These are phyloP conservation scores for Penicillium paneum DNA, from an alignment of 2,329 filamentous ascomycete genomes.

Conservation along the genomic window DNA sequence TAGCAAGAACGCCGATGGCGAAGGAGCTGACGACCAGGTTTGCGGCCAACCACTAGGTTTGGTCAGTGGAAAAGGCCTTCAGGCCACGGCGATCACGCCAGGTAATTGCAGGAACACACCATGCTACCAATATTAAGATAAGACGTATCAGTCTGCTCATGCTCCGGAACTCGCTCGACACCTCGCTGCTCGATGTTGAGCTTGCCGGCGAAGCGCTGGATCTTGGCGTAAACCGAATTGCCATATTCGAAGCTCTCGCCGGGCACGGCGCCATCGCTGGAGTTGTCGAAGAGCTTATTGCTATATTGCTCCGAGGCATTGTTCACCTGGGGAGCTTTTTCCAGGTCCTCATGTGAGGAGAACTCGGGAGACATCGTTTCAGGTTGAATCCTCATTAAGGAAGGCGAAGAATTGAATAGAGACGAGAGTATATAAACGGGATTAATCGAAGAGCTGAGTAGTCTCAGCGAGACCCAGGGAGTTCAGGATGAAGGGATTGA, in stretches of 20 bases:
- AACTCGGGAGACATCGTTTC: slow-evolving; percentile 16
- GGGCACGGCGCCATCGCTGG: slow-evolving; percentile 47
- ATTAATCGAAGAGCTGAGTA: slow-evolving; percentile 19
- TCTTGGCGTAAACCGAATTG: slow-evolving; percentile 53
- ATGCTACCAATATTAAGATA: slow-evolving; percentile 68
- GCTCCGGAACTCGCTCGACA: slow-evolving; percentile 69
- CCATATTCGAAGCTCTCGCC: slow-evolving; percentile 60
- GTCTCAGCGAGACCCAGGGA: slow-evolving; percentile 19
- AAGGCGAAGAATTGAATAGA: slow-evolving; percentile 12
- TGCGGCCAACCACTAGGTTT: slow-evolving; percentile 65
- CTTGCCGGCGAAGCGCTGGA: slow-evolving; percentile 62
- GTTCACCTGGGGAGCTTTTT: slow-evolving; percentile 33
- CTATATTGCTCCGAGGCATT: slow-evolving; percentile 32
- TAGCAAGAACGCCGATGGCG: slow-evolving; percentile 68
- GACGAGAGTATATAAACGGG: background rate
- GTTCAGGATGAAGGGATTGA: slow-evolving; percentile 12
- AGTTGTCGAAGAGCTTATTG: slow-evolving; percentile 18
- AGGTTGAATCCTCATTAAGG: slow-evolving; percentile 11
- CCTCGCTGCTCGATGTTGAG: slow-evolving; percentile 70
- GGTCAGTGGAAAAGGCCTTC: slow-evolving; percentile 24
- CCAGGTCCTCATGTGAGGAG: slow-evolving; percentile 28
- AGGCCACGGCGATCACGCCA: slow-evolving; percentile 6
- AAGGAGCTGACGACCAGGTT: slow-evolving; percentile 77
- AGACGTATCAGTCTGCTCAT: slow-evolving; percentile 64
- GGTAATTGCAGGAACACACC: slow-evolving; percentile 48